Base-by-base conservation (phyloP, 495 filamentous ascomycete genomes). In the Aspergillus ellipticus region DNA sequence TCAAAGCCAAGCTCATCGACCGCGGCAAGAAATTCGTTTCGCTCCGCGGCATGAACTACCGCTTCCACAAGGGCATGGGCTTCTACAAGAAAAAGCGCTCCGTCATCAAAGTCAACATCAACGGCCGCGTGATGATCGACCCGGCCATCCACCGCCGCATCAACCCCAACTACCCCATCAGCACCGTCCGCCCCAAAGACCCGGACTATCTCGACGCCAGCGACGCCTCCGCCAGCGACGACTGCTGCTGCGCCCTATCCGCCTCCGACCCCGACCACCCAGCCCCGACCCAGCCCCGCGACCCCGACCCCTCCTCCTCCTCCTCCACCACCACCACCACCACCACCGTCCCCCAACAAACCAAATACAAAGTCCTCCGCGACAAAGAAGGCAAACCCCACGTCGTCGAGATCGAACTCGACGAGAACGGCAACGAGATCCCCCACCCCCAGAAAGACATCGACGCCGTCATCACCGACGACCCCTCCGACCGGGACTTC, bases 61-160 rank as follows among this genome's bases (percentile, higher is more conserved):
- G 85, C 58, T 87, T 82, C 67, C 88, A 92, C 70, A 86, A 93
- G 51, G 92, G 79, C 13, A 80, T 82, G 77, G 92, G 88, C 0
- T 96, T 89, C 66, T 81, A 83, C 71, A 93, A 94, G 76, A 90
- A 89, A 72, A 90, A 90, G 76, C 83, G 85, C 56, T 70, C 80
- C 45, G 78, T 95, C 22, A 78, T 85, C 69, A 96, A 94, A 68
- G 84, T 96, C 73, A 92, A 92, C 56, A 88, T 95, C 74, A 95
- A 96, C 59, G 88, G 90, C 28, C 85, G 92, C 46, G 84, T 96
- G 57, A 96, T 96, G 92, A 80, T 96, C 35, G 92, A 97, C 64
- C 88, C 92, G 0, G 85, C 85, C 13, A 92, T 90, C 50, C 90
- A 93, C 74, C 82, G 92, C 21, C 83, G 90, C 3, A 89, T 94